phyloP scores from a whole-genome alignment of 2,329 filamentous ascomycete species.

The Sporothrix protearum region DNA sequence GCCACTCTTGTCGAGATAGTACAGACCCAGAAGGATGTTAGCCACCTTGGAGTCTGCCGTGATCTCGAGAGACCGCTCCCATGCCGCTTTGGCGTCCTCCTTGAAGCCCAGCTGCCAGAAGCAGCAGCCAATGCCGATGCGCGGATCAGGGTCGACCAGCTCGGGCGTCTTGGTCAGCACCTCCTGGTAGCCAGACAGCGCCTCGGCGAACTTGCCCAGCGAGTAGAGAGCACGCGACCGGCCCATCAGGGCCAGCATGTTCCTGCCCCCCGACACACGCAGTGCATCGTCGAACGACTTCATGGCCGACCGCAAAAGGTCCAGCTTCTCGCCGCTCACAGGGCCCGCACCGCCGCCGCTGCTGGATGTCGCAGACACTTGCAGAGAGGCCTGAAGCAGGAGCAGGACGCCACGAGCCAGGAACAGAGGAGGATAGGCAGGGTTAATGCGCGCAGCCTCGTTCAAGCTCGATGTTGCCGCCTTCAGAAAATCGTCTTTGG shows the following conservation, averaged over 20 bases:
- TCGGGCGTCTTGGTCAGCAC: conserved; percentile 81
- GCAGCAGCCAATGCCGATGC: conserved; percentile 94
- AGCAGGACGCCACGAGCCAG: conserved; percentile 86
- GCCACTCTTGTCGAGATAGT: conserved; percentile 82
- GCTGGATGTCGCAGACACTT: conserved; percentile 66
- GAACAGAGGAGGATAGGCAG: conserved; percentile 85
- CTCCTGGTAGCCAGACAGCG: conserved; percentile 80
- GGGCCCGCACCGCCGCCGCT: conserved; percentile 49
- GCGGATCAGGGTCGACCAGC: conserved; percentile 86
- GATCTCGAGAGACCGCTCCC: conserved; percentile 82
- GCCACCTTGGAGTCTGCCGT: conserved; percentile 81
- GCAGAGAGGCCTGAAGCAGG: conserved; percentile 80
- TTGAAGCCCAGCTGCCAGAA: conserved; percentile 96
- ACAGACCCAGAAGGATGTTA: conserved; percentile 83
- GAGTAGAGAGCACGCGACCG: conserved; percentile 85
- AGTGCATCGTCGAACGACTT: conserved; percentile 96
- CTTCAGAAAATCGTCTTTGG: conserved; percentile 90
- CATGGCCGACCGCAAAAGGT: conserved; percentile 77
- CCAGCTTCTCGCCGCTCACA: conserved; percentile 68
- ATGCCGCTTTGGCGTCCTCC: conserved; percentile 84
- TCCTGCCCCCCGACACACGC: conserved; percentile 76
- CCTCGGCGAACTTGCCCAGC: conserved; percentile 78
- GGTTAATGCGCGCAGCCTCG: conserved; percentile 91
- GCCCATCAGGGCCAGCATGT: conserved; percentile 88
- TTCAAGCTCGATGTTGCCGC: conserved; percentile 88